Base-by-base conservation (phyloP, 345 rosid species). In the Hypericum perforatum region DNA sequence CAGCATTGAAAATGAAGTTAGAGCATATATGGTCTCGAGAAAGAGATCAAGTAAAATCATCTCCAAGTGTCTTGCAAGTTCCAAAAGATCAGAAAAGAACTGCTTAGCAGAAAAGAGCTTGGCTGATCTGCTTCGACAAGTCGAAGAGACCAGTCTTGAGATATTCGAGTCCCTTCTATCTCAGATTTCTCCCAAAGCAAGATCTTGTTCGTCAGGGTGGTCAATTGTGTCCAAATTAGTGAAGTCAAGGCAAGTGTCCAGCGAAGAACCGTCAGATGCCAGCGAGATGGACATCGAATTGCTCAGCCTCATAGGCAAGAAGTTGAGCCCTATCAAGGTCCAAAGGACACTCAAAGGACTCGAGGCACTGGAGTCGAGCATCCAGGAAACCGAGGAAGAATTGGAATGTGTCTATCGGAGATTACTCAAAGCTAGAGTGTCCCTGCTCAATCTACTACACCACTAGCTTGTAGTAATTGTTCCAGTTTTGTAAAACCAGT, bases 181-280 rank as follows among this genome's bases (percentile, higher is more conserved):
- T 49, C n/a, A 29, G 52, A 48, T 70, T 57, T 49, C 40, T 61
- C 14, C 60, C 50, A 32, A 16, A 13, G 41, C 46, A 45, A 65
- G 47, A 39, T 53, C 61, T 15, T 57, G 49, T 38, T 2, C 45
- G 11, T 40, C 13, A 3, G 40, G 62, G 32, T 55, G 58, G 59
- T 59, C 62, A 5, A 13, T 58, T 37, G 45, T 65, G 41, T 53
- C 61, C 6, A 65, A 62, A 15, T 22, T 70, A 7, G n/a, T 57
- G 15, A 48, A 53, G 42, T 49, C n/a, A n/a, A n/a, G n/a, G n/a
- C n/a, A n/a, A n/a, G n/a, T n/a, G n/a, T n/a, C n/a, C n/a, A n/a
- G n/a, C n/a, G n/a, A n/a, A n/a, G n/a, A n/a, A n/a, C n/a, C n/a
- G n/a, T n/a, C n/a, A n/a, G n/a, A n/a, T n/a, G n/a, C n/a, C n/a